Conservation (phyloP, 345 rosid genomes). For the Barbarea vulgaris region DNA sequence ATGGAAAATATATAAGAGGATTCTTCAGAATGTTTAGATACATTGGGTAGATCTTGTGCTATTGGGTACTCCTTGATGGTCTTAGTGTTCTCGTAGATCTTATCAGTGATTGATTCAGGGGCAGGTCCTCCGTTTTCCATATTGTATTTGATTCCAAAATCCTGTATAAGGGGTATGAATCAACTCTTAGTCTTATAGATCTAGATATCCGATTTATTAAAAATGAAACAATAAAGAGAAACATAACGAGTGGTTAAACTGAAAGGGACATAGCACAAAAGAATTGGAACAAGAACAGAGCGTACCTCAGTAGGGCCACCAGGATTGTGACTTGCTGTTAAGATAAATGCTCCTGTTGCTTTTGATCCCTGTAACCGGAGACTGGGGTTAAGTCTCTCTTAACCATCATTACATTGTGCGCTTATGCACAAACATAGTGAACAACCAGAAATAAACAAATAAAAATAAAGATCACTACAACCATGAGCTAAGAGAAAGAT, state of each 20-base stretch:
- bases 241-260: background rate
- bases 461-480: constrained; percentile 16
- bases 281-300: constrained; percentile 2
- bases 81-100: constrained; percentile 94
- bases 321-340: constrained; percentile 99
- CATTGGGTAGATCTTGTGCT: constrained; percentile 79
- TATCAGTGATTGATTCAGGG: constrained; percentile 92
- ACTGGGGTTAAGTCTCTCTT: constrained; percentile 28
- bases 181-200: constrained; percentile 16
- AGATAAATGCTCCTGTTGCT: constrained; percentile 91
- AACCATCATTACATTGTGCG: constrained; percentile 10
- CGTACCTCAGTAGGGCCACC: constrained; percentile 97
- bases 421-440: background rate
- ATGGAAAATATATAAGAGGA: constrained; percentile 14
- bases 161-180: constrained; percentile 47
- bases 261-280: constrained; percentile 3
- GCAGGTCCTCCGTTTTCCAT: constrained; percentile 99
- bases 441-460: background rate
- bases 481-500: background rate
- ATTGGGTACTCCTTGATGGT: constrained; percentile 80
- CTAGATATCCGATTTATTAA: background rate
- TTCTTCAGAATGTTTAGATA: constrained; percentile 36
- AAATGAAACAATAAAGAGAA: background rate
- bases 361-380: constrained; percentile 75
- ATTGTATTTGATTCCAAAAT: constrained; percentile 99